Evolutionary conservation across 2,329 filamentous ascomycete genomes (phyloP).

Genomic region (Sphaceloma murrayae): DNA sequence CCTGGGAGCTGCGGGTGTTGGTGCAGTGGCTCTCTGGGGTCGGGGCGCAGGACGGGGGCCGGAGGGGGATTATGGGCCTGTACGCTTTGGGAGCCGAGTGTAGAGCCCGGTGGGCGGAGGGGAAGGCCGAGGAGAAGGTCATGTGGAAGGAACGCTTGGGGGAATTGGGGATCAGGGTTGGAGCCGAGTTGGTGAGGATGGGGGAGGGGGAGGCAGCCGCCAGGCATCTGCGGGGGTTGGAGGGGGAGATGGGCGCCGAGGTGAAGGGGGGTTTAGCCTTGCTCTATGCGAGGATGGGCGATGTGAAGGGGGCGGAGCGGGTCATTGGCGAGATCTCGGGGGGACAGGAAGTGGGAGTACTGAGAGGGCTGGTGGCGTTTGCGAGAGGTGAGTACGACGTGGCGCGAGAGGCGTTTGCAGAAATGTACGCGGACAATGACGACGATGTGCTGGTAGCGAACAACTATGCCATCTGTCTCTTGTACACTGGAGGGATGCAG

Average conservation of each 20-base stretch:
- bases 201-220: slow-evolving; percentile 74
- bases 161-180: slow-evolving; percentile 60
- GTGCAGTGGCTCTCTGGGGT: slow-evolving; percentile 76
- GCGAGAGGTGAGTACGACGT: slow-evolving; percentile 62
- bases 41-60: slow-evolving; percentile 72
- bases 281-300: slow-evolving; percentile 69
- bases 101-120: slow-evolving; percentile 24
- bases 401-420: slow-evolving; percentile 54
- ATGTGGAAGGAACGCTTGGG: slow-evolving; percentile 66
- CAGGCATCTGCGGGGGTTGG: slow-evolving; percentile 57
- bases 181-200: slow-evolving; percentile 69
- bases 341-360: slow-evolving; percentile 30
- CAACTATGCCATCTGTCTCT: slow-evolving; percentile 72
- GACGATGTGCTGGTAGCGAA: slow-evolving; percentile 63
- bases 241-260: slow-evolving; percentile 38
- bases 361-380: slow-evolving; percentile 65
- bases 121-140: slow-evolving; percentile 46
- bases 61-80: slow-evolving; percentile 78
- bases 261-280: slow-evolving; percentile 41
- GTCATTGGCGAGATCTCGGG: background rate
- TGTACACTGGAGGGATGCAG: slow-evolving; percentile 70
- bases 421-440: slow-evolving; percentile 38
- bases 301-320: slow-evolving; percentile 42
- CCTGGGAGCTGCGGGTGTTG: slow-evolving; percentile 78
- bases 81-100: slow-evolving; percentile 59